These are phyloP conservation scores for Cornus kousa DNA, from an alignment of 148 eudicot species.

Conservation along the genomic window DNA sequence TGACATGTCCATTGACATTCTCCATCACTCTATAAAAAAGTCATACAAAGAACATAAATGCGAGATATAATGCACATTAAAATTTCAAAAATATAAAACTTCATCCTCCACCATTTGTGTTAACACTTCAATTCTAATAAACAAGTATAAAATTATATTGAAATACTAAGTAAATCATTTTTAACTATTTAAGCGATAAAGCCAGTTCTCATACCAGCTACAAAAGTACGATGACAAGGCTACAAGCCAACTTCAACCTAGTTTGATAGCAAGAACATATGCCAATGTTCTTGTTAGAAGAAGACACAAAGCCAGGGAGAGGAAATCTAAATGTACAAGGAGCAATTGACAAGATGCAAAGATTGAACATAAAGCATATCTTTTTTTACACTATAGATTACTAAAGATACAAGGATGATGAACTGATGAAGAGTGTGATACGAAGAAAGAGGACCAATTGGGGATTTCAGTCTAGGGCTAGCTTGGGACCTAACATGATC, in stretches of 20 bases:
- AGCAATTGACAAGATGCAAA: conserved; percentile 8
- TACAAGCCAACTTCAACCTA: neutral
- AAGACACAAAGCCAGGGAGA: neutral
- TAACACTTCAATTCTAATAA: neutral
- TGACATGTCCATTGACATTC: conserved; percentile 72
- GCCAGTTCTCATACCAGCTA: neutral
- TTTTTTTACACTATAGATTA: no score
- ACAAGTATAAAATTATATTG: neutral
- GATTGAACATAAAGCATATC: neutral
- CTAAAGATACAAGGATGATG: no score
- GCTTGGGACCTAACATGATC: no score
- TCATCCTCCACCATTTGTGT: neutral
- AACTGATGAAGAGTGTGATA: no score
- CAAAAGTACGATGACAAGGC: neutral
- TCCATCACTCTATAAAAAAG: conserved; percentile 73
- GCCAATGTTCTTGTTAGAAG: neutral
- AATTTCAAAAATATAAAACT: conserved; percentile 2
- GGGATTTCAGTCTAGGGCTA: neutral
- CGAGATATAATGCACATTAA: conserved; percentile 13
- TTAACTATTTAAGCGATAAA: neutral
- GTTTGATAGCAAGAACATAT: neutral
- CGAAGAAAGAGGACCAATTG: no score
- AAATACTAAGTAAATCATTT: neutral
- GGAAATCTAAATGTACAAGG: neutral
- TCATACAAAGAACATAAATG: conserved; percentile 20